A percentile compares a stretch with the other conserved stretches of the same genome.
Evolutionary conservation across 2,329 filamentous ascomycete genomes (phyloP).

Genomic region (Taxawa tesnikishii): DNA sequence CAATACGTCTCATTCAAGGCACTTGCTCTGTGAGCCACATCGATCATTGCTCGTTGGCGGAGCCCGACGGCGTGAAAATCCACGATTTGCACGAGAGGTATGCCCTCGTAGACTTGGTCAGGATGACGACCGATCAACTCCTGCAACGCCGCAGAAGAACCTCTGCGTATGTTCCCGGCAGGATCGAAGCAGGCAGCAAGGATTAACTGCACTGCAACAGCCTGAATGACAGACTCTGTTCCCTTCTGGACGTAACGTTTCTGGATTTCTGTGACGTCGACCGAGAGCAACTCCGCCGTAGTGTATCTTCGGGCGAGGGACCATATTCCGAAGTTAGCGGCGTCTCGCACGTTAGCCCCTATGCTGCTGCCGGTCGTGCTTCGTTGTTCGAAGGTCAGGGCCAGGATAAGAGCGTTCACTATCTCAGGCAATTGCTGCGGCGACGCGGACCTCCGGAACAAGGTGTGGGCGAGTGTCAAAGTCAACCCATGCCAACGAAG

Average conservation of each 20-base stretch:
- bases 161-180: slow-evolving; percentile 83
- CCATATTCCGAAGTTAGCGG: slow-evolving; percentile 95
- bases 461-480: slow-evolving; percentile 71
- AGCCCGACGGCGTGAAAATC: slow-evolving; percentile 90
- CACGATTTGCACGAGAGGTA: slow-evolving; percentile 73
- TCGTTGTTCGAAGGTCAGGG: slow-evolving; percentile 79
- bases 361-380: slow-evolving; percentile 73
- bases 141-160: slow-evolving; percentile 84
- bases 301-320: slow-evolving; percentile 77
- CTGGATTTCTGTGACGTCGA: slow-evolving; percentile 28
- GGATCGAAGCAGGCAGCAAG: slow-evolving; percentile 76
- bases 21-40: slow-evolving; percentile 60
- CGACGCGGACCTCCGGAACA: slow-evolving; percentile 75
- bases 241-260: neutral
- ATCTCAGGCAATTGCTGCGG: slow-evolving; percentile 58
- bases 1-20: slow-evolving; percentile 53
- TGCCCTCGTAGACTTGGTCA: slow-evolving; percentile 69
- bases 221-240: slow-evolving; percentile 34
- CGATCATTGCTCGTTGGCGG: slow-evolving; percentile 66
- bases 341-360: slow-evolving; percentile 85
- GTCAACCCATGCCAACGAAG: slow-evolving; percentile 88
- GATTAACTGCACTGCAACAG: slow-evolving; percentile 70
- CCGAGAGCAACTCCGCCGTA: slow-evolving; percentile 59
- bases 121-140: slow-evolving; percentile 90
- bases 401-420: slow-evolving; percentile 63